Conservation (phyloP, 1,284 basidiomycete species). For the Tilletia setariae region DNA sequence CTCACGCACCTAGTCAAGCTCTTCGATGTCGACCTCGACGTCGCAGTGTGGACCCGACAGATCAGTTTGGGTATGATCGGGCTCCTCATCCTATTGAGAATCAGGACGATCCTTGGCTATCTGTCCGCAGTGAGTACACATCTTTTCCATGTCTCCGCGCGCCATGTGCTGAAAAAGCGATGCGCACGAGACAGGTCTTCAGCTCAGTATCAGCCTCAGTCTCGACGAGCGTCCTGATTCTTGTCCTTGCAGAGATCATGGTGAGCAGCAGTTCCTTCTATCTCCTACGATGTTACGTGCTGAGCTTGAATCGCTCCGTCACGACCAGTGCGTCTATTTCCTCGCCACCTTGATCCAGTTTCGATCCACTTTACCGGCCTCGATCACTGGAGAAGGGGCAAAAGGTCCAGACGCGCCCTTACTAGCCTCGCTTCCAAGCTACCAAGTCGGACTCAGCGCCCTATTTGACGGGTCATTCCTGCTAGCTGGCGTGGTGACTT, state of each 20-base stretch:
- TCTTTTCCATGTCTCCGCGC: neutral
- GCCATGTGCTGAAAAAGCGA: neutral
- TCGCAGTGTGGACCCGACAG: slow-evolving; percentile 54
- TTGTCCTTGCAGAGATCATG: slow-evolving; percentile 56
- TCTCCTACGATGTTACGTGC: too few relatives aligned
- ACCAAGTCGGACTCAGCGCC: slow-evolving; percentile 54
- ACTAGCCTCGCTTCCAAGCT: slow-evolving; percentile 55
- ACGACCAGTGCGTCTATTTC: slow-evolving; percentile 54
- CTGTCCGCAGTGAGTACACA: slow-evolving; percentile 37
- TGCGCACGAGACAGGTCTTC: slow-evolving; percentile 40
- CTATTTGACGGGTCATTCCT: slow-evolving; percentile 56
- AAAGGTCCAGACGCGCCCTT: slow-evolving; percentile 31
- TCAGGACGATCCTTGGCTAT: slow-evolving; percentile 54
- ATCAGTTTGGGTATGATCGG: slow-evolving; percentile 55
- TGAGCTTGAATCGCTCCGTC: too few relatives aligned
- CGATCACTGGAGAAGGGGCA: neutral
- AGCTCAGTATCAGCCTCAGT: slow-evolving; percentile 54
- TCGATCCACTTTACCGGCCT: slow-evolving; percentile 44
- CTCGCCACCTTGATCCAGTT: slow-evolving; percentile 57
- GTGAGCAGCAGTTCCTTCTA: slow-evolving; percentile 26
- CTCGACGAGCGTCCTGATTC: slow-evolving; percentile 55
- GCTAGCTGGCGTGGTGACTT: slow-evolving; percentile 38
- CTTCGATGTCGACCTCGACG: slow-evolving; percentile 54
- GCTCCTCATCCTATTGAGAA: slow-evolving; percentile 55
- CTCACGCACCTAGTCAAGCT: slow-evolving; percentile 48